Evolutionary conservation across 2,329 filamentous ascomycete species (phyloP).

Genomic region (Xylogone sp.): DNA sequence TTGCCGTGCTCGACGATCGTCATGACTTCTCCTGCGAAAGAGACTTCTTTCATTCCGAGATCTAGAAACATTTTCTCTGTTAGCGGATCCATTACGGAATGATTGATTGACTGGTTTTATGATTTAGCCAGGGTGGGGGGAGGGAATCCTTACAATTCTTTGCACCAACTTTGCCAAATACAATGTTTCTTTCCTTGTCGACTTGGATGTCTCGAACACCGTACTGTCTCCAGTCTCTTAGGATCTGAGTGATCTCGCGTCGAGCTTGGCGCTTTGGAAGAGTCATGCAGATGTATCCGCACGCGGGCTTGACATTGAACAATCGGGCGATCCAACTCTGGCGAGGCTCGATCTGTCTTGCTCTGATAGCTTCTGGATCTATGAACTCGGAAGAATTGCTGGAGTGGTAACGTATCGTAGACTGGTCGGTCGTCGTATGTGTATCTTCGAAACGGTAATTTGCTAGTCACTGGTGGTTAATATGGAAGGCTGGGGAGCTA

Average conservation of each 20-base stretch:
- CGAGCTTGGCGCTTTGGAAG: slow-evolving; percentile 69
- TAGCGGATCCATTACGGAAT: slow-evolving; percentile 8
- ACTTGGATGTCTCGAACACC: slow-evolving; percentile 78
- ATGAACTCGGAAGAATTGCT: neutral
- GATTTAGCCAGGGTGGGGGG: too few relatives aligned
- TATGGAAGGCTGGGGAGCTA: neutral
- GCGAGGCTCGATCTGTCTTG: slow-evolving; percentile 57
- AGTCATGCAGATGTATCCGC: slow-evolving; percentile 69
- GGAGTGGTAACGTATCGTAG: neutral
- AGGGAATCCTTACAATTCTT: slow-evolving; percentile 65
- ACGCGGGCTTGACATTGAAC: slow-evolving; percentile 83
- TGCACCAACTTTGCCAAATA: slow-evolving; percentile 73
- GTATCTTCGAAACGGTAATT: slow-evolving; percentile 23
- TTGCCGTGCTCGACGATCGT: slow-evolving; percentile 83
- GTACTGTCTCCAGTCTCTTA: slow-evolving; percentile 76
- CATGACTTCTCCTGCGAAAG: slow-evolving; percentile 83
- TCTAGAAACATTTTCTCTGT: slow-evolving; percentile 49
- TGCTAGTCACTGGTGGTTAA: slow-evolving; percentile 6
- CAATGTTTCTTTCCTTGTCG: slow-evolving; percentile 73
- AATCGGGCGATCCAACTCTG: slow-evolving; percentile 88
- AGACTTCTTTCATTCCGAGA: slow-evolving; percentile 80
- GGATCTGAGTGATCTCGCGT: slow-evolving; percentile 69
- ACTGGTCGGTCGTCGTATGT: slow-evolving; percentile 13
- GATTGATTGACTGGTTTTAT: too few relatives aligned
- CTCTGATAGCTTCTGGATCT: slow-evolving; percentile 25